A percentile compares a stretch with the other conserved stretches of the same genome.
Conservation (phyloP, 2,329 filamentous ascomycete species). For the Cordyceps cicadae region DNA sequence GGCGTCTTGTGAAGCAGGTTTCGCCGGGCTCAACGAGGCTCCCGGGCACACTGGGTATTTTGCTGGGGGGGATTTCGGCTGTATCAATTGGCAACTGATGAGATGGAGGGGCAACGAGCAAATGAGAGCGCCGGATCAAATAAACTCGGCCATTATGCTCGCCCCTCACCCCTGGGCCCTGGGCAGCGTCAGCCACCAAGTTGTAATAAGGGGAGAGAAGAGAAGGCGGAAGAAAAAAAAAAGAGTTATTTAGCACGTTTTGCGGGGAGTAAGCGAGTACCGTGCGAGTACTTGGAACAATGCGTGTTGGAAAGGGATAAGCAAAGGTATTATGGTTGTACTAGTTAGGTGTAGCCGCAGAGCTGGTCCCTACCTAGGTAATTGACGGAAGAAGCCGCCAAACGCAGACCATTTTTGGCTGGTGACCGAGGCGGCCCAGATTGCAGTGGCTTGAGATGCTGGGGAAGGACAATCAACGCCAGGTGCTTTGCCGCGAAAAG, state of each 20-base stretch:
- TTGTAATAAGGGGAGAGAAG: not conserved
- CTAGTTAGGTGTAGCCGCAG: too few species aligned
- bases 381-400: not conserved
- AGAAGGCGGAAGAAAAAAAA: too few species aligned
- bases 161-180: not conserved
- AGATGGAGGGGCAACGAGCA: not conserved
- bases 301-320: not conserved
- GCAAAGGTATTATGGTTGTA: not conserved
- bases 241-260: too few species aligned
- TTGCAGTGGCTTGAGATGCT: not conserved
- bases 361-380: not conserved
- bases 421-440: not conserved
- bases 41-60: not conserved
- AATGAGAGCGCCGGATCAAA: not conserved
- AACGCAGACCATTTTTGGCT: not conserved
- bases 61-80: not conserved
- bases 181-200: conserved; percentile 1
- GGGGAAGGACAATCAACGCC: not conserved
- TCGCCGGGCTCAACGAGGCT: not conserved
- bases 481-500: not conserved
- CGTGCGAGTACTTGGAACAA: not conserved
- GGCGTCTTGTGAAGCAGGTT: not conserved
- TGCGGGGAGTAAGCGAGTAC: not conserved
- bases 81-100: not conserved
- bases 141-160: conserved; percentile 1